Evolutionary conservation across 768 basidiomycete species (phyloP).

Genomic region (Boletus reticuloceps): DNA sequence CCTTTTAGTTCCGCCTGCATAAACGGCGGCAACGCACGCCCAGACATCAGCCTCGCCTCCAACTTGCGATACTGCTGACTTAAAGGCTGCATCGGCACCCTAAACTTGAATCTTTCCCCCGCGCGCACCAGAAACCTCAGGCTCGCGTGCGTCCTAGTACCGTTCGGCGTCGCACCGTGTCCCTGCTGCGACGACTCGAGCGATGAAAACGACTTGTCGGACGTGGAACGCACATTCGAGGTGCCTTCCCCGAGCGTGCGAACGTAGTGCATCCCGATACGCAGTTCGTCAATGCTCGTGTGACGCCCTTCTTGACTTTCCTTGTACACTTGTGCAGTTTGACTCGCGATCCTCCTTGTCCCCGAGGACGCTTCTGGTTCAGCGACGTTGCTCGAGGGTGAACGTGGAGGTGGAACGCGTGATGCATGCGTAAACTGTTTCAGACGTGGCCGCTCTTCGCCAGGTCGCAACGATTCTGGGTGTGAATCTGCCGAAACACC

Average conservation of each 20-base stretch:
- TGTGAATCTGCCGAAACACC: conserved; percentile 35
- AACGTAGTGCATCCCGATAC: conserved; percentile 69
- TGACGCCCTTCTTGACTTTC: conserved; percentile 32
- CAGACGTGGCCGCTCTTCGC: conserved; percentile 50
- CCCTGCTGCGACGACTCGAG: conserved; percentile 56
- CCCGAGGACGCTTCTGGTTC: conserved; percentile 24
- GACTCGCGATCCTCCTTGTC: conserved; percentile 52
- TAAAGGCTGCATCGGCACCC: conserved; percentile 41
- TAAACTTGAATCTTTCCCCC: conserved; percentile 60
- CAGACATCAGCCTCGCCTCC: conserved; percentile 49
- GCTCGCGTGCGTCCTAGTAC: conserved; percentile 23
- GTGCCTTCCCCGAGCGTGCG: conserved; percentile 61
- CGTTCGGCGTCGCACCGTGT: conserved; percentile 22
- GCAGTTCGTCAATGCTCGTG: conserved; percentile 60
- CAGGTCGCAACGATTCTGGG: conserved; percentile 30
- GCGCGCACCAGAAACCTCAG: conserved; percentile 49
- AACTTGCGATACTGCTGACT: conserved; percentile 35
- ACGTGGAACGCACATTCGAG: conserved; percentile 30
- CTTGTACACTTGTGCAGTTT: conserved; percentile 59
- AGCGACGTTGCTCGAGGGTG: conserved; percentile 29
- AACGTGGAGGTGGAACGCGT: conserved; percentile 62
- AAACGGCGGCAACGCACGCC: conserved; percentile 54
- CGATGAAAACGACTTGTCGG: conserved; percentile 55
- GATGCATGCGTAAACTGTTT: conserved; percentile 71
- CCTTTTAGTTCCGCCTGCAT: conserved; percentile 50